These are phyloP conservation scores for Podaxis sp. DNA, from an alignment of 768 basidiomycete species.

Conservation along the genomic window DNA sequence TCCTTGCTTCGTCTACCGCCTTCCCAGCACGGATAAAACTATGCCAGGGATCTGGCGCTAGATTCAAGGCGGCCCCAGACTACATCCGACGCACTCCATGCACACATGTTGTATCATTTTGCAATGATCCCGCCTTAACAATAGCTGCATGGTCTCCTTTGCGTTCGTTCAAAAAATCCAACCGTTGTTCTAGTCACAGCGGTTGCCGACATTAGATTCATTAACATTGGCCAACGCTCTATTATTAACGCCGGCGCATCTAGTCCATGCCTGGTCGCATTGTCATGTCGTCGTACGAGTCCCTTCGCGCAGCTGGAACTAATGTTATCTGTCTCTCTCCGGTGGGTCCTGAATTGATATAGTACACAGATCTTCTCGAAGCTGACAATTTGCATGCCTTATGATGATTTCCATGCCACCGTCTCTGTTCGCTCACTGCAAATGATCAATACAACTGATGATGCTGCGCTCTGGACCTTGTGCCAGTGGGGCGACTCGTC, in stretches of 20 bases:
- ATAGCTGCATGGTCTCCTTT: too few relatives aligned
- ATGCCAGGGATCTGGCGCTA: too few relatives aligned
- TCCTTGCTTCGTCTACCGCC: too few relatives aligned
- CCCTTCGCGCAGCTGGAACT: constrained; percentile 57
- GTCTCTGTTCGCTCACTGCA: constrained; percentile 8
- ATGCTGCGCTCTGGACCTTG: background rate
- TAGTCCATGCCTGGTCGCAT: constrained; percentile 65
- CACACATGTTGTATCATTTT: too few relatives aligned
- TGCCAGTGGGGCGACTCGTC: constrained; percentile 64
- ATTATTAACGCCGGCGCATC: background rate
- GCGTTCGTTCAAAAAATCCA: too few relatives aligned
- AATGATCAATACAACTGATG: constrained; percentile 4
- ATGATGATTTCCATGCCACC: constrained; percentile 16
- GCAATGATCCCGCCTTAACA: too few relatives aligned
- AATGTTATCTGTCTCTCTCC: constrained; percentile 62
- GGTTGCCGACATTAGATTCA: background rate
- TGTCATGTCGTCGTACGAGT: constrained; percentile 64
- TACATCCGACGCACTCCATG: too few relatives aligned
- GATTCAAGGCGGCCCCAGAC: too few relatives aligned
- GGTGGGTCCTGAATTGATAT: constrained; percentile 31
- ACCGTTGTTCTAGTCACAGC: background rate
- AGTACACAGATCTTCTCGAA: background rate
- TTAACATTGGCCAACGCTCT: background rate
- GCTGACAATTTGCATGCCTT: constrained; percentile 2
- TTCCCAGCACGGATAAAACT: too few relatives aligned